Evolutionary conservation across 164 flowering plant genomes (phyloP), one percentile per base, ranked within the genome.

Genomic region (Tinospora cordifolia): DNA sequence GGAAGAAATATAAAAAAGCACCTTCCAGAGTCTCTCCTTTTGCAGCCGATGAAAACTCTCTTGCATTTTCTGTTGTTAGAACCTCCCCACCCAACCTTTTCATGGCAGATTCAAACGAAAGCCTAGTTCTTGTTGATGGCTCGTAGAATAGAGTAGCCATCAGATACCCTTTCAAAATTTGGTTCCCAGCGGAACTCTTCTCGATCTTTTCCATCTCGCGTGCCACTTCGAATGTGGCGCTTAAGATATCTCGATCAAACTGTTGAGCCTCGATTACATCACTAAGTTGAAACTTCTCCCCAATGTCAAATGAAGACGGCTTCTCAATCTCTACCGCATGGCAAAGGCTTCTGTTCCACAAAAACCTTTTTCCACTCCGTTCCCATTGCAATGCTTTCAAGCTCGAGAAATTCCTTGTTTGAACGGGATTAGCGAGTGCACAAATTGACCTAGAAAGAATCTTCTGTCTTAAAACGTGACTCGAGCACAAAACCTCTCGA

Each of bases 11-110:
- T 4, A 12, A 57, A 24, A 67, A 14, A 66, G n/a, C 80, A 90
- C 99, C 99, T 84, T 94, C 99, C 69, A 94, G 92, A 13, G 99
- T 94, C 82, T 94, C 99, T 71, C 99, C 98, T 79, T 94, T 94
- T 22, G 99, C 98, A 3, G 98, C 98, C 3, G 99, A 94, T 26
- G 99, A 94, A 77, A 92, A 94, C 72, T 94, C 99, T 21, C 98
- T 80, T 44, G 99, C 99, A 83, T 94, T 94, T 78, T 94, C 99
- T 5, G 98, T 94, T 2, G 99, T 92, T 78, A 94, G 82, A 71
- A 94, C 99, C 76, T 92, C 99, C 62, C 99, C 99, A 38, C 99
- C 99, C 70, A 94, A 73, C 62, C 97, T 78, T 80, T 90, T 94
- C 99, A 94, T 92, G 57, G 99, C 97, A 72, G 98, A 92, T 82